phyloP scores from a whole-genome alignment of 192 early-diverging fungal species.

The Coemansia sp. region DNA sequence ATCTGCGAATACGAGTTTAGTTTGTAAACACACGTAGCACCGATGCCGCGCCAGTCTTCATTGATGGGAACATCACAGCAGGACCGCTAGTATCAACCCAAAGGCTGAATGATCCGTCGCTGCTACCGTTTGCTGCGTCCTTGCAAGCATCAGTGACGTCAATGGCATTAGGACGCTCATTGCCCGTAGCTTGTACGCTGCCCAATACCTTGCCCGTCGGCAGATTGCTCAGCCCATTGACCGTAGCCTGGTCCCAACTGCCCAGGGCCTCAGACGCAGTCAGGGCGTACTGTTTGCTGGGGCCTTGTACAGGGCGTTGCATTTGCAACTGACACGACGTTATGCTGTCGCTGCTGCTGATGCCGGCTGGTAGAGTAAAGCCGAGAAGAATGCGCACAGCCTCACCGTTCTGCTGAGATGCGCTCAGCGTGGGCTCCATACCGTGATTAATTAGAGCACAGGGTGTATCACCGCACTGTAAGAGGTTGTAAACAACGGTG shows the following conservation, averaged over 20 bases:
- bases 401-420: conserved; percentile 14
- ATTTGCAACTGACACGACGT: conserved; percentile 25
- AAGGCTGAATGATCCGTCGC: conserved; percentile 12
- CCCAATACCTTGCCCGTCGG: conserved; percentile 19
- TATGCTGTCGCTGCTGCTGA: conserved; percentile 12
- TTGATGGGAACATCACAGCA: conserved; percentile 22
- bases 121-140: conserved; percentile 5
- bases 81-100: conserved; percentile 28
- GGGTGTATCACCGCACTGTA: conserved; percentile 19
- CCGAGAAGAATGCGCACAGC: conserved; percentile 22
- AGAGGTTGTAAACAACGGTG: conserved; percentile 18
- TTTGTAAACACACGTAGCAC: conserved; percentile 17
- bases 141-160: conserved; percentile 28
- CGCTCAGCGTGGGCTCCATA: conserved; percentile 24
- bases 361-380: conserved; percentile 17
- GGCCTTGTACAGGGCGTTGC: conserved; percentile 16
- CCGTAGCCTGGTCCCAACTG: conserved; percentile 17
- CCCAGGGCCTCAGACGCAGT: conserved; percentile 16
- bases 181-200: conserved; percentile 8
- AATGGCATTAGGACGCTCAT: conserved; percentile 17
- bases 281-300: conserved; percentile 11
- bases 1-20: background rate
- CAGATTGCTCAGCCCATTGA: conserved; percentile 16
- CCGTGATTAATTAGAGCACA: conserved; percentile 29
- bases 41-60: conserved; percentile 27